Evolutionary conservation across 257 asterid species (phyloP).

Genomic region (Sherardia arvensis): DNA sequence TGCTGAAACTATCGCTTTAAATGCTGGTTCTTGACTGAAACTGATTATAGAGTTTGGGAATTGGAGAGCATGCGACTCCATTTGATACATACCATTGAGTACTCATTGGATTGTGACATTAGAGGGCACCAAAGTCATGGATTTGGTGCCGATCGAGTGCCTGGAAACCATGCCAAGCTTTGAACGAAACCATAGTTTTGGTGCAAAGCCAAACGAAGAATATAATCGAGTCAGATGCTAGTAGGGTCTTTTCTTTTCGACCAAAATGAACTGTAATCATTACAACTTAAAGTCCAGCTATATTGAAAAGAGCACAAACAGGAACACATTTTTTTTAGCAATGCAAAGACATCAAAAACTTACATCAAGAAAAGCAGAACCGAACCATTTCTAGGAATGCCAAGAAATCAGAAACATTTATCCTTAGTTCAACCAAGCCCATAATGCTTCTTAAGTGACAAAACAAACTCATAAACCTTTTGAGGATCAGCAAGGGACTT

Average conservation of each 20-base stretch:
- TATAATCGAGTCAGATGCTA: too few relatives aligned
- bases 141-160: too few relatives aligned
- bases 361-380: too few relatives aligned
- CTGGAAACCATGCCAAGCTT: too few relatives aligned
- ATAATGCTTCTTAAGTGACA: not conserved
- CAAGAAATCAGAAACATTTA: not conserved
- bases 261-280: not conserved
- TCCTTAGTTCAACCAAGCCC: not conserved
- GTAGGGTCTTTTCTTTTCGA: too few relatives aligned
- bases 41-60: conserved; percentile 14
- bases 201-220: too few relatives aligned
- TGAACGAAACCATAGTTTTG: too few relatives aligned
- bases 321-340: not conserved
- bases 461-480: not conserved
- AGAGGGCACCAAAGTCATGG: too few relatives aligned
- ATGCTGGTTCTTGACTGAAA: not conserved
- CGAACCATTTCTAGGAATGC: too few relatives aligned
- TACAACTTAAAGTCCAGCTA: not conserved
- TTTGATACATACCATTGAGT: too few relatives aligned
- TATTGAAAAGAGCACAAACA: not conserved
- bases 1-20: not conserved
- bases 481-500: conserved; percentile 2
- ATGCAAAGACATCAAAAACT: not conserved
- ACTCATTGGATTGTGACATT: too few relatives aligned
- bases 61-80: conserved; percentile 1